Evolutionary conservation across 2,329 filamentous ascomycete genomes (phyloP).

Genomic region (Fusarium pilosicola): DNA sequence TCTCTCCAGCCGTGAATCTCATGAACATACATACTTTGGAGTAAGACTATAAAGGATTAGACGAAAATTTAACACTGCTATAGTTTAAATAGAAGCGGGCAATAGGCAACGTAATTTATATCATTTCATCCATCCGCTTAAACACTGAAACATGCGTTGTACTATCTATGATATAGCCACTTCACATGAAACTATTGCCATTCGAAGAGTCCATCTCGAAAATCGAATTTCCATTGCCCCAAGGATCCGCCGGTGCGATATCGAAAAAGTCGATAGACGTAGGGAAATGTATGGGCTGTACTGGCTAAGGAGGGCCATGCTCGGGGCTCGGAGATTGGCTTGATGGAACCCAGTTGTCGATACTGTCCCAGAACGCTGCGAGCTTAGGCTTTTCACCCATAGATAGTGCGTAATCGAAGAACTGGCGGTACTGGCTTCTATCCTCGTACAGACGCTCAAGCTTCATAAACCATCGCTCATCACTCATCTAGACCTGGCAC

Average conservation of each 20-base stretch:
- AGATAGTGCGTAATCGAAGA: not conserved
- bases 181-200: not conserved
- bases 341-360: not conserved
- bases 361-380: not conserved
- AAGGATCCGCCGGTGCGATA: not conserved
- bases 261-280: not conserved
- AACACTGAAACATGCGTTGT: not conserved
- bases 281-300: not conserved
- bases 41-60: not conserved
- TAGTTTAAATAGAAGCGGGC: not conserved
- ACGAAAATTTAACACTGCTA: not conserved
- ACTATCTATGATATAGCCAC: fast-evolving
- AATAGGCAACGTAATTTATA: not conserved
- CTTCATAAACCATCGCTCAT: not conserved
- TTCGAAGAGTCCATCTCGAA: not conserved
- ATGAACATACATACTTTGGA: fast-evolving
- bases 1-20: not conserved
- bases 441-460: not conserved
- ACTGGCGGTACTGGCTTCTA: not conserved
- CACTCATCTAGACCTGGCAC: not conserved
- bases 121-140: not conserved
- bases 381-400: not conserved
- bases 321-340: not conserved
- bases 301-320: not conserved
- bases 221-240: not conserved